Evolutionary conservation across 177 flowering plant species (phyloP).

Genomic region (Vitis hybrid): DNA sequence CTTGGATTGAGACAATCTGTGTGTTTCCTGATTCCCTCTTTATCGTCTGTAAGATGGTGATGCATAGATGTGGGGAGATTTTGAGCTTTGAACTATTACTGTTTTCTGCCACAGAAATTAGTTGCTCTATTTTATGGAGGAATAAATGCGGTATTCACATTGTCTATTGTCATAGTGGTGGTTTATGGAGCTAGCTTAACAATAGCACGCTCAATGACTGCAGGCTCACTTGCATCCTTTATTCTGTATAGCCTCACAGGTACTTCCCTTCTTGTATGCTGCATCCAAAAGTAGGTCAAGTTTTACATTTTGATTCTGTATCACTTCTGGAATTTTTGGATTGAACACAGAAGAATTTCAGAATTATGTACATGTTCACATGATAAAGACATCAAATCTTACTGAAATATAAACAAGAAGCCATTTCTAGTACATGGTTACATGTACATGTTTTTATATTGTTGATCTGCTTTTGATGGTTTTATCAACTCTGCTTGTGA

Average conservation of each 20-base stretch:
- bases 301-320: too few relatives aligned
- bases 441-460: too few relatives aligned
- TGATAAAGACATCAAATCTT: too few relatives aligned
- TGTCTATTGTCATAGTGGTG: slow-evolving; percentile 85
- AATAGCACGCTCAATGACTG: slow-evolving; percentile 78
- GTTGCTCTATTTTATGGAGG: slow-evolving; percentile 92
- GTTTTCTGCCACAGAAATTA: slow-evolving; percentile 57
- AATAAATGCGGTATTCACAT: slow-evolving; percentile 87
- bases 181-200: slow-evolving; percentile 91
- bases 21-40: slow-evolving; percentile 34
- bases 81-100: slow-evolving; percentile 6
- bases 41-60: background rate
- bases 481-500: too few relatives aligned
- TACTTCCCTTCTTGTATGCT: slow-evolving; percentile 14
- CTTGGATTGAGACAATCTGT: slow-evolving; percentile 95
- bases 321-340: too few relatives aligned
- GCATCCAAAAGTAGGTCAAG: background rate
- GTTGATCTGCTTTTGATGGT: too few relatives aligned
- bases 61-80: background rate
- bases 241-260: slow-evolving; percentile 94
- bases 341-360: too few relatives aligned
- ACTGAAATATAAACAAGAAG: too few relatives aligned
- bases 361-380: too few relatives aligned
- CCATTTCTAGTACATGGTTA: too few relatives aligned
- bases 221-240: slow-evolving; percentile 88